Evolutionary conservation across 371 early-diverging fungal species (phyloP).

Genomic region (Thermomucor indicae-seudaticae): DNA sequence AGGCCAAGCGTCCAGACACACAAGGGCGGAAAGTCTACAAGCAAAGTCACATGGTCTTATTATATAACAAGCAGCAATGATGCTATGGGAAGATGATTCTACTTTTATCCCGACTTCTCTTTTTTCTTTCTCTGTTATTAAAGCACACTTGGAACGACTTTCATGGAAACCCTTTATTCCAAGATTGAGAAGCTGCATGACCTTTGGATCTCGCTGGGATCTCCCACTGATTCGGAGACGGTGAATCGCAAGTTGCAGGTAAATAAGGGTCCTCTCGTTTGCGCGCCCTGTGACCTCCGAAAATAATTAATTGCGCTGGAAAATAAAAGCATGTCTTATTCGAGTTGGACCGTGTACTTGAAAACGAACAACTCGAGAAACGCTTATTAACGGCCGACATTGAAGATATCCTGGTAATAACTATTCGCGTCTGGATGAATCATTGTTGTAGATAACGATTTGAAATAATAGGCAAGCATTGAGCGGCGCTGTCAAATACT

Average conservation of each 20-base stretch:
- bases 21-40: too few relatives aligned
- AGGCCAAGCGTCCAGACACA: too few relatives aligned
- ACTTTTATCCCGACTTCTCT: too few relatives aligned
- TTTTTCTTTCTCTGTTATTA: too few relatives aligned
- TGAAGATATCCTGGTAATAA: conserved; percentile 19
- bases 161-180: conserved; percentile 5
- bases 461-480: conserved; percentile 14
- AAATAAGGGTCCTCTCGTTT: not conserved
- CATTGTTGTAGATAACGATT: not conserved
- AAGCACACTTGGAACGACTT: too few relatives aligned
- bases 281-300: not conserved
- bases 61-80: too few relatives aligned
- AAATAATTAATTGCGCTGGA: not conserved
- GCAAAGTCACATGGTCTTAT: too few relatives aligned
- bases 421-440: not conserved
- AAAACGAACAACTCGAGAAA: conserved; percentile 12
- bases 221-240: conserved; percentile 1
- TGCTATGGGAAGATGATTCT: too few relatives aligned
- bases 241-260: conserved; percentile 7
- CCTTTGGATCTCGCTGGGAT: conserved; percentile 6
- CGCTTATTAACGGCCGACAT: conserved; percentile 16
- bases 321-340: conserved; percentile 12
- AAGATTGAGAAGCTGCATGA: conserved; percentile 1
- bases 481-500: conserved; percentile 14
- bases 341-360: conserved; percentile 18